A percentile compares a stretch with the other conserved stretches of the same genome.
These are phyloP conservation scores for Pseudisothecium myosuroides DNA, from an alignment of 225 moss, liverwort and hornwort genomes.

Conservation along the genomic window DNA sequence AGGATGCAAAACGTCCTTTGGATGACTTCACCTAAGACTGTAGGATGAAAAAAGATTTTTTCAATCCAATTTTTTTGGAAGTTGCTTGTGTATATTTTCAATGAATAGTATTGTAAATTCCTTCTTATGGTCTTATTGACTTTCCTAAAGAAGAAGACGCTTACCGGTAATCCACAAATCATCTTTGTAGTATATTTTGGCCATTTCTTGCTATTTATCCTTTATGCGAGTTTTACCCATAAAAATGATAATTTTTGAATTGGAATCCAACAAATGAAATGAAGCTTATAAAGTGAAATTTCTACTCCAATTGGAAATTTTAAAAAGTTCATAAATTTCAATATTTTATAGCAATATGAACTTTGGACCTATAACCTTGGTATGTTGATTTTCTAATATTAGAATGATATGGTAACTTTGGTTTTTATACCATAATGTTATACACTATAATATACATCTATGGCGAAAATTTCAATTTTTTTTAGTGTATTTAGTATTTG, in stretches of 20 bases:
- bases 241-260: background rate
- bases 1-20: background rate
- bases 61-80: background rate
- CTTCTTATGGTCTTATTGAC: background rate
- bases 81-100: background rate
- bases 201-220: background rate
- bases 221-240: no score
- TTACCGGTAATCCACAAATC: accelerated
- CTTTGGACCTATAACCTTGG: background rate
- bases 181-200: background rate
- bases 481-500: background rate
- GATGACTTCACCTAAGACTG: background rate
- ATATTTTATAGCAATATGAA: background rate
- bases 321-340: background rate
- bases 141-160: background rate
- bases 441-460: background rate
- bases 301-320: background rate
- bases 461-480: background rate
- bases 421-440: background rate
- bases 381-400: background rate
- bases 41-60: background rate
- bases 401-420: accelerated
- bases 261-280: background rate
- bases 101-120: background rate
- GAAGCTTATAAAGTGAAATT: background rate